Percentiles rank a stretch among this genome's conserved stretches.
These are phyloP conservation scores for Thalassiosira profunda DNA, from an alignment of 108 stramenopile species.

Conservation along the genomic window DNA sequence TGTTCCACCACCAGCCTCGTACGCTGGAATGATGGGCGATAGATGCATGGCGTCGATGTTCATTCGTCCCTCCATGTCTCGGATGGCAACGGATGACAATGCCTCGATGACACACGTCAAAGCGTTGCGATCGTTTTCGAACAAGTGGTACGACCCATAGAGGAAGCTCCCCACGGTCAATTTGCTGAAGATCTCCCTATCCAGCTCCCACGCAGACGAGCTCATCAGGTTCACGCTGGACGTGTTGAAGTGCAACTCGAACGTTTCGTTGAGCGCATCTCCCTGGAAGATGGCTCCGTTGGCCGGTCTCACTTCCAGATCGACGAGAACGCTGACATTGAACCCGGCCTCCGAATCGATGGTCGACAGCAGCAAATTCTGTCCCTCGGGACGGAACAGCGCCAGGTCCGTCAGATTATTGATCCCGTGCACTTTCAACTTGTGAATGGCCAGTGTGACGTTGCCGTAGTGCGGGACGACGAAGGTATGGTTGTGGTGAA, in stretches of 20 bases:
- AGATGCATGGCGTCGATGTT: constrained; percentile 30
- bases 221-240: constrained; percentile 34
- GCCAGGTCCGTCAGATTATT: constrained; percentile 54
- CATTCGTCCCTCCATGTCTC: constrained; percentile 28
- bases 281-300: constrained; percentile 33
- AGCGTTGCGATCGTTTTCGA: constrained; percentile 30
- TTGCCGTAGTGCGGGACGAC: constrained; percentile 40
- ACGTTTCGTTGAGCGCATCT: constrained; percentile 52
- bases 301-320: constrained; percentile 40
- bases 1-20: background rate
- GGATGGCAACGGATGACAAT: constrained; percentile 22
- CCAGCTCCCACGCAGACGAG: constrained; percentile 22
- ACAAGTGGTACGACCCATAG: constrained; percentile 40
- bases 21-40: constrained; percentile 7
- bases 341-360: constrained; percentile 33
- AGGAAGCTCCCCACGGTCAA: constrained; percentile 53
- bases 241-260: constrained; percentile 52
- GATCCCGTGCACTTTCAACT: constrained; percentile 53
- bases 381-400: constrained; percentile 41
- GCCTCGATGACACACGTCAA: constrained; percentile 42
- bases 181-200: constrained; percentile 44
- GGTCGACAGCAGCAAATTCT: constrained; percentile 26
- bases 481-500: constrained; percentile 51
- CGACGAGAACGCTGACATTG: constrained; percentile 38
- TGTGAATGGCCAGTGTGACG: constrained; percentile 24